phyloP scores from a whole-genome alignment of 1,284 basidiomycete genomes.

The Sanghuangporus sanghuang region DNA sequence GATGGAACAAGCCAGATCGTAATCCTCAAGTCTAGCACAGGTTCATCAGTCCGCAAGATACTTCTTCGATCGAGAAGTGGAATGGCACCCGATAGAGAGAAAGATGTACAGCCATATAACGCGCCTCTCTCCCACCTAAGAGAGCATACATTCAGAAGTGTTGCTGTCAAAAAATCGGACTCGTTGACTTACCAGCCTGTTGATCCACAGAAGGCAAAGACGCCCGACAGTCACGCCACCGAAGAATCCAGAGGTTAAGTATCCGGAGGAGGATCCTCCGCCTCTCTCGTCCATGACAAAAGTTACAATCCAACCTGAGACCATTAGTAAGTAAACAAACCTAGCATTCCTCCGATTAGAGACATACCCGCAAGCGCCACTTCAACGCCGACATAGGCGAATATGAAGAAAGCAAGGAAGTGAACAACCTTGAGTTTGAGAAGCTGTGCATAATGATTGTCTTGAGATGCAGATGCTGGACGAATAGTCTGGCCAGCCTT shows the following conservation, averaged over 20 bases:
- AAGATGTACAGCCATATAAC: slow-evolving; percentile 9
- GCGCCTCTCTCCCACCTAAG: neutral
- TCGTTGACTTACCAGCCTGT: neutral
- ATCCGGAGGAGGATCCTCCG: slow-evolving; percentile 24
- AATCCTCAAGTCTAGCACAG: slow-evolving; percentile 44
- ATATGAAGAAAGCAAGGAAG: slow-evolving; percentile 38
- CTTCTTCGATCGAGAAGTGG: neutral
- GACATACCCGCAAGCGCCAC: slow-evolving; percentile 40
- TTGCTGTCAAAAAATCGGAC: neutral
- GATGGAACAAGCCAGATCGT: slow-evolving; percentile 61
- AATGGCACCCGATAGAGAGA: slow-evolving; percentile 7
- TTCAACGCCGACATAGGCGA: slow-evolving; percentile 44
- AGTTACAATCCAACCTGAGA: slow-evolving; percentile 26
- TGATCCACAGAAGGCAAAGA: slow-evolving; percentile 7
- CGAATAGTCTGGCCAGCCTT: slow-evolving; percentile 1
- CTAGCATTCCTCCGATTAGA: neutral
- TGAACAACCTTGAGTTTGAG: slow-evolving; percentile 34
- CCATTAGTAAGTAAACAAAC: neutral
- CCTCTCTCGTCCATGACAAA: slow-evolving; percentile 25
- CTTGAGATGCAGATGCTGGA: slow-evolving; percentile 15
- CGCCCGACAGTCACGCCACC: slow-evolving; percentile 19
- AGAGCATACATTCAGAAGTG: neutral
- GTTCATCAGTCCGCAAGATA: neutral
- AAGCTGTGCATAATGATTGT: slow-evolving; percentile 36
- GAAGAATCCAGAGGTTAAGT: slow-evolving; percentile 24